Evolutionary conservation across 164 flowering plant species (phyloP).

Genomic region (Stephania cephalantha): DNA sequence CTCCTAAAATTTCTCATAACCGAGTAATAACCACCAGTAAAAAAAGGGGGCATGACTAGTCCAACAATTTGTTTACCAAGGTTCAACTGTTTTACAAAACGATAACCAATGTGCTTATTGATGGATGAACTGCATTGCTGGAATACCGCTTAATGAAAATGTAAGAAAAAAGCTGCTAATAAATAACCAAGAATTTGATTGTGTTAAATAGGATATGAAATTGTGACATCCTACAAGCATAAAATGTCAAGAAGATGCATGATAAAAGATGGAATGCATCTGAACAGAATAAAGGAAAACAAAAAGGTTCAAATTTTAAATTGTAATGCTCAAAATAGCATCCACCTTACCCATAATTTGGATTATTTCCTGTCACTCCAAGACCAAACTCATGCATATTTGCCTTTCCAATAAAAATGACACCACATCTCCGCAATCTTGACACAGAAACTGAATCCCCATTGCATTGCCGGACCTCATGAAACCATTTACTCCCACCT

Average conservation of each 20-base stretch:
- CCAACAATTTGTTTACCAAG: neutral
- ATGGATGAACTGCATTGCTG: neutral
- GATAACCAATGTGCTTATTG: neutral
- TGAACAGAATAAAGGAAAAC: neutral
- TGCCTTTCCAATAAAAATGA: conserved; percentile 81
- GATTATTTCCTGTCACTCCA: conserved; percentile 92
- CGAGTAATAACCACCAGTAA: too few relatives aligned
- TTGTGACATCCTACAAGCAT: neutral
- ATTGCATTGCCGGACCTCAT: conserved; percentile 57
- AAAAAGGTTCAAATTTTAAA: neutral
- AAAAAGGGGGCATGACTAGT: neutral
- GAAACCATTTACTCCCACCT: conserved; percentile 88
- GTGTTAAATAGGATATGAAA: too few relatives aligned
- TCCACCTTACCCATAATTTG: conserved; percentile 70
- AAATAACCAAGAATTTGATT: too few relatives aligned
- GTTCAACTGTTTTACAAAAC: neutral
- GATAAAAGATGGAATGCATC: neutral
- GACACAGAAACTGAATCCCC: conserved; percentile 78
- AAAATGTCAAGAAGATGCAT: neutral
- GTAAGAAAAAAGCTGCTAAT: too few relatives aligned
- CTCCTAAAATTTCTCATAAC: neutral
- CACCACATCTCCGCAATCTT: conserved; percentile 85
- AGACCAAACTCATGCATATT: conserved; percentile 97
- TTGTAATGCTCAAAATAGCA: neutral
- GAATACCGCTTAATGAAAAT: neutral